phyloP scores from a whole-genome alignment of 1,284 basidiomycete genomes.

The Polyporus tsugae region DNA sequence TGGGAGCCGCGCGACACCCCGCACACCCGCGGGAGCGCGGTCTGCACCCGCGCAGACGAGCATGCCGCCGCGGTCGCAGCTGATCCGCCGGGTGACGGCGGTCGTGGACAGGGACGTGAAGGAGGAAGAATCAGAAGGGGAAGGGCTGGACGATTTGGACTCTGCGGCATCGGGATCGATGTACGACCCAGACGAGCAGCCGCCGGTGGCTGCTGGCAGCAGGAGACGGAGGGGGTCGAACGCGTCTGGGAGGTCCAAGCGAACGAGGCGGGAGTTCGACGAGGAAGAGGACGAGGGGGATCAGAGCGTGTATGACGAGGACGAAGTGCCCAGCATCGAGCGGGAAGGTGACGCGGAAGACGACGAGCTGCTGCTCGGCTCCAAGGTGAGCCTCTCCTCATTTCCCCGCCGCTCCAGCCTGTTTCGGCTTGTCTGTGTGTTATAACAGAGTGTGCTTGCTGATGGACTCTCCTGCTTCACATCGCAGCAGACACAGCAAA shows the following conservation, averaged over 20 bases:
- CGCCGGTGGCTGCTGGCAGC: slow-evolving; percentile 10
- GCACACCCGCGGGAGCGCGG: slow-evolving; percentile 14
- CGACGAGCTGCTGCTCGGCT: slow-evolving; percentile 28
- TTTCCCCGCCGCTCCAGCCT: background rate
- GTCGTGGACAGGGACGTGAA: slow-evolving; percentile 48
- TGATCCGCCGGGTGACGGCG: slow-evolving; percentile 54
- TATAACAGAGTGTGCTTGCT: background rate
- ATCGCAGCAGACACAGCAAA: slow-evolving; percentile 7
- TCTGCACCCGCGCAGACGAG: slow-evolving; percentile 19
- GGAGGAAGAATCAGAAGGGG: slow-evolving; percentile 49
- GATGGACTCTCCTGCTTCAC: background rate
- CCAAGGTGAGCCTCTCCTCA: slow-evolving; percentile 15
- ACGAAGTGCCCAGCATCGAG: slow-evolving; percentile 29
- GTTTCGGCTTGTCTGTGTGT: background rate
- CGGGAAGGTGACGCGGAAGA: slow-evolving; percentile 27
- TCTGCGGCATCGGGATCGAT: slow-evolving; percentile 32
- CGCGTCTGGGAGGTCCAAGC: slow-evolving; percentile 13
- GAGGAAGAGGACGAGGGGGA: slow-evolving; percentile 34
- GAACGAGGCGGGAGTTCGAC: slow-evolving; percentile 18
- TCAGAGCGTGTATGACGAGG: slow-evolving; percentile 30
- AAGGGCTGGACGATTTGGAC: slow-evolving; percentile 30
- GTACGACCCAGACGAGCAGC: slow-evolving; percentile 32
- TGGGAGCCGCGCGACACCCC: slow-evolving; percentile 18
- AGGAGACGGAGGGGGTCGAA: slow-evolving; percentile 19
- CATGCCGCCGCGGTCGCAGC: slow-evolving; percentile 33